A percentile compares a stretch with the other conserved stretches of the same genome.
Conservation (phyloP, 192 early-diverging fungal species). For the Entrophospora sp. region DNA sequence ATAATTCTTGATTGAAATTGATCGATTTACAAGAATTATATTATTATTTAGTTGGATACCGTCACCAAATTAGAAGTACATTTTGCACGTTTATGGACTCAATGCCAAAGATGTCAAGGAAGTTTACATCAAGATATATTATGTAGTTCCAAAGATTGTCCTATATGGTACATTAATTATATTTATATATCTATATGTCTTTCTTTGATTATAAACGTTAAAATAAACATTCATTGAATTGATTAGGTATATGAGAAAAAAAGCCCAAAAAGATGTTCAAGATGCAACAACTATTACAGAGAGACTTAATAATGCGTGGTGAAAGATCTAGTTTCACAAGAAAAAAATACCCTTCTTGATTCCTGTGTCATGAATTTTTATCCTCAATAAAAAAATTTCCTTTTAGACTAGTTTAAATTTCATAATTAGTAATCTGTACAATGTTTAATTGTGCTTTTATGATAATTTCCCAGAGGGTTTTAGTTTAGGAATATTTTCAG, state of each 20-base stretch:
- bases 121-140: slow-evolving; percentile 90
- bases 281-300: slow-evolving; percentile 63
- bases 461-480: too few relatives aligned
- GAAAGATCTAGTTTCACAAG: too few relatives aligned
- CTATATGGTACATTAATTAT: slow-evolving; percentile 72
- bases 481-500: too few relatives aligned
- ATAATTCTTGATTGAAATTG: too few relatives aligned
- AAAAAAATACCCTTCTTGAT: too few relatives aligned
- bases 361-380: too few relatives aligned
- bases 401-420: too few relatives aligned
- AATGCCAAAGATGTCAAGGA: slow-evolving; percentile 95
- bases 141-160: slow-evolving; percentile 92
- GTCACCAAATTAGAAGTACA: slow-evolving; percentile 66
- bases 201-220: background rate
- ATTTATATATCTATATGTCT: background rate
- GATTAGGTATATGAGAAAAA: slow-evolving; percentile 75
- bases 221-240: background rate
- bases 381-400: too few relatives aligned
- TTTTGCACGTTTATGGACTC: slow-evolving; percentile 90
- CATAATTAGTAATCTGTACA: too few relatives aligned
- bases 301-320: slow-evolving; percentile 66
- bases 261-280: slow-evolving; percentile 85
- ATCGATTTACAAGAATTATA: too few relatives aligned
- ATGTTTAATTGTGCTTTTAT: too few relatives aligned
- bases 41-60: slow-evolving; percentile 30